These are phyloP conservation scores for Vitis cinerea DNA, from an alignment of 164 flowering plant genomes.

Conservation along the genomic window DNA sequence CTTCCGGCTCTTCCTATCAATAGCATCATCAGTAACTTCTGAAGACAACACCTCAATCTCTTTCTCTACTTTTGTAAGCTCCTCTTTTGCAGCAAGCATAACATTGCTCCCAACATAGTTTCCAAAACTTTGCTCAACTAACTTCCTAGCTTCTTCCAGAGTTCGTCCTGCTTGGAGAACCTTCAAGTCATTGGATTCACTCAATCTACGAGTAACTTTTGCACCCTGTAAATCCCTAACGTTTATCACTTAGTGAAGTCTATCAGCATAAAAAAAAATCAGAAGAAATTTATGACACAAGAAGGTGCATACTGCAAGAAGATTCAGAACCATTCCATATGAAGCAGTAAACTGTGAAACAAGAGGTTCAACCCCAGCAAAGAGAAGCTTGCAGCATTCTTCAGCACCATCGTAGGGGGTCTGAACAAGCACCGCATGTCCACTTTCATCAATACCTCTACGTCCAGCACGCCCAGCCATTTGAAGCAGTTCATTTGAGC, in stretches of 20 bases:
- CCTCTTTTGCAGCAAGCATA: conserved; percentile 90
- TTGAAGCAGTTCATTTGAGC: conserved; percentile 84
- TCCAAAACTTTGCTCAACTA: conserved; percentile 95
- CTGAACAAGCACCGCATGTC: conserved; percentile 87
- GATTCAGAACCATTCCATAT: conserved; percentile 98
- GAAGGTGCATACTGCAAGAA: conserved; percentile 61
- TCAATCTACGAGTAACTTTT: conserved; percentile 56
- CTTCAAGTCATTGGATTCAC: conserved; percentile 43
- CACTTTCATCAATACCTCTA: conserved; percentile 85
- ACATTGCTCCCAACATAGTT: conserved; percentile 97
- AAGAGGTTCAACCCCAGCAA: conserved; percentile 86
- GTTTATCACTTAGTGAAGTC: background rate
- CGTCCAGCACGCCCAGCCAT: conserved; percentile 99
- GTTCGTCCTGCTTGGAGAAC: conserved; percentile 61
- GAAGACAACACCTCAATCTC: conserved; percentile 63
- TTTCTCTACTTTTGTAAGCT: conserved; percentile 61
- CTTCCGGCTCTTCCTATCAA: conserved; percentile 67
- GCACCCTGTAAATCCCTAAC: conserved; percentile 43
- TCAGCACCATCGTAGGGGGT: conserved; percentile 93
- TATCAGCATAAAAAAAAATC: background rate
- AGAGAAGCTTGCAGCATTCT: conserved; percentile 90
- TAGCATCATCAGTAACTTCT: conserved; percentile 76
- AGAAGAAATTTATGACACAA: conserved; percentile 3
- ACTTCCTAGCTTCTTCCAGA: conserved; percentile 90
- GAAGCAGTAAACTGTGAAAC: conserved; percentile 97